Evolutionary conservation across 2,329 filamentous ascomycete species (phyloP).

Genomic region (Biscogniauxia mediterranea): DNA sequence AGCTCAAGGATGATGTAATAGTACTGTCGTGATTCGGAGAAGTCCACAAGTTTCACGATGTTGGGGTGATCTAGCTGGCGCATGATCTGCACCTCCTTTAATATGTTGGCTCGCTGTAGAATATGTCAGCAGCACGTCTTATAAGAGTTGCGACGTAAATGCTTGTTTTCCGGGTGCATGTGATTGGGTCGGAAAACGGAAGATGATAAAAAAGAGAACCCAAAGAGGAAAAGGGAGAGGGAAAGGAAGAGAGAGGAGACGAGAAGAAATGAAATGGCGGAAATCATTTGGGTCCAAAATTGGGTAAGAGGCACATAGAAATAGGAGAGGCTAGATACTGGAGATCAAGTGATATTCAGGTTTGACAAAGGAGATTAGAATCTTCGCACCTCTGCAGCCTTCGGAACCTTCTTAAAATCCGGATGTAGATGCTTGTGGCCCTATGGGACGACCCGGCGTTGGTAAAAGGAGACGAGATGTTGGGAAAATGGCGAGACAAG

Average conservation of each 20-base stretch:
- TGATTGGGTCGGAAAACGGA: too few relatives aligned
- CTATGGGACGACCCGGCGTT: conserved; percentile 59
- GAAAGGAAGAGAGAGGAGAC: conserved; percentile 25
- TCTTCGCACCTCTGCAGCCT: conserved; percentile 92
- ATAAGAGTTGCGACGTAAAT: background rate
- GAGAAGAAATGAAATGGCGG: background rate
- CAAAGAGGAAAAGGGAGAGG: conserved; percentile 2
- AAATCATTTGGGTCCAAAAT: too few relatives aligned
- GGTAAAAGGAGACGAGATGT: conserved; percentile 44
- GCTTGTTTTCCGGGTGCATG: conserved; percentile 12
- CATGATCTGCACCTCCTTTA: conserved; percentile 99
- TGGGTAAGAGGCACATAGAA: conserved; percentile 16
- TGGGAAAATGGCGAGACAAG: conserved; percentile 32
- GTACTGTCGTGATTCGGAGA: conserved; percentile 89
- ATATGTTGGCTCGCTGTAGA: conserved; percentile 84
- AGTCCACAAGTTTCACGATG: conserved; percentile 90
- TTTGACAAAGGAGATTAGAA: conserved; percentile 37
- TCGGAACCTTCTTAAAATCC: conserved; percentile 91
- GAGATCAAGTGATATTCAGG: conserved; percentile 11
- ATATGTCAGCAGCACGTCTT: conserved; percentile 29
- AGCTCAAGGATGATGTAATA: conserved; percentile 97
- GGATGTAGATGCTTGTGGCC: conserved; percentile 91
- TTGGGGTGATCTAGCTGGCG: conserved; percentile 94
- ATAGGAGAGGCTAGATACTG: conserved; percentile 22
- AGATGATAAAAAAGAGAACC: conserved; percentile 4